These are phyloP conservation scores for Kurtzmaniella fragi DNA, from an alignment of 805 yeast species.

Conservation along the genomic window DNA sequence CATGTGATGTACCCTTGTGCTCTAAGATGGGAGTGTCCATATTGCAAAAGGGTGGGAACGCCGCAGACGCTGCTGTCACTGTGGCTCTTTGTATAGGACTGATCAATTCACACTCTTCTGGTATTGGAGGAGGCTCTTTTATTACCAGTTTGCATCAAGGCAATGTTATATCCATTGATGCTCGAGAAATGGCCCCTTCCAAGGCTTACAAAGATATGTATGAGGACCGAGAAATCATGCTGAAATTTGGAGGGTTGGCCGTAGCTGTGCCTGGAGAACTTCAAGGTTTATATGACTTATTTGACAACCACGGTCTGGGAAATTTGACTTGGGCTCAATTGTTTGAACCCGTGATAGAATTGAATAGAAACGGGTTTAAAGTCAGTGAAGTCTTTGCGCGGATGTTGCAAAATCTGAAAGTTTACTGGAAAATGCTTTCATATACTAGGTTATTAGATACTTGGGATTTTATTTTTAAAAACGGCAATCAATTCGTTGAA, in stretches of 20 bases:
- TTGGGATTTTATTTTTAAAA: slow-evolving; percentile 55
- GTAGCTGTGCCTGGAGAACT: slow-evolving; percentile 90
- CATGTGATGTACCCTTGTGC: slow-evolving; percentile 60
- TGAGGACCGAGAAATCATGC: slow-evolving; percentile 36
- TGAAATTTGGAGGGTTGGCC: slow-evolving; percentile 82
- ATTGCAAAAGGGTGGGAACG: slow-evolving; percentile 59
- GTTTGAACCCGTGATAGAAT: slow-evolving; percentile 66
- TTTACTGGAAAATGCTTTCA: slow-evolving; percentile 19
- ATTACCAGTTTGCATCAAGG: slow-evolving; percentile 40
- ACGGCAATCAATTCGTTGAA: slow-evolving; percentile 23
- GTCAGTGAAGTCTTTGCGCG: slow-evolving; percentile 19
- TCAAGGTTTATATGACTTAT: slow-evolving; percentile 69
- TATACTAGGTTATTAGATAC: slow-evolving; percentile 16
- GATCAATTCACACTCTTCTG: slow-evolving; percentile 75
- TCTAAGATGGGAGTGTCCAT: slow-evolving; percentile 59
- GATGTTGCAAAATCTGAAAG: slow-evolving; percentile 24
- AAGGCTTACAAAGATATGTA: slow-evolving; percentile 64
- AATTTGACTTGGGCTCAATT: slow-evolving; percentile 66
- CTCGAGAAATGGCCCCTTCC: slow-evolving; percentile 83
- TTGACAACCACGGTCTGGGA: slow-evolving; percentile 63
- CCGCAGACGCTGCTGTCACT: slow-evolving; percentile 92
- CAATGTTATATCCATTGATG: slow-evolving; percentile 64
- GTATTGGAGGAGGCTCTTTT: slow-evolving; percentile 91
- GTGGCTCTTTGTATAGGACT: slow-evolving; percentile 86
- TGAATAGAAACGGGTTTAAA: slow-evolving; percentile 62